Evolutionary conservation across 2,329 filamentous ascomycete genomes (phyloP), one percentile per base, ranked within the genome.

Genomic region (Pyricularia sp.): DNA sequence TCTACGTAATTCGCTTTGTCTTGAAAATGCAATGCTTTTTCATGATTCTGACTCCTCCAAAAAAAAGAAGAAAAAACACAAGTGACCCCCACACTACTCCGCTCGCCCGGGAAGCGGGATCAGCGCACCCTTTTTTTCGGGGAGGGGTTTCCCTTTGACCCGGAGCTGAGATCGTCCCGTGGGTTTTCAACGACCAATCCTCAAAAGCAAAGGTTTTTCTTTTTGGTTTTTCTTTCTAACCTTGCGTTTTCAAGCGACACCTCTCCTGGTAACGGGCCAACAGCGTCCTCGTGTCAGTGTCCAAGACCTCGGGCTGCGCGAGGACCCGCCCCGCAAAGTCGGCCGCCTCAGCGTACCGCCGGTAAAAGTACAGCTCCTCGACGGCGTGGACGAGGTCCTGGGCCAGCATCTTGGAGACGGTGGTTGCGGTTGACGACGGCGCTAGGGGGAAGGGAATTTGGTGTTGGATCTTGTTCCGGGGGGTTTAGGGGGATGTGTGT

Each of bases 341-440:
- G n/a, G 79, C 77, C 1, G 81, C 84, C 68, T 84, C 80, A 0
- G 75, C 74, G 69, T 81, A 87, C 42, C 81, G 77, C 6, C 79
- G 76, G 71, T 83, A 83, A 74, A 85, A 87, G 72, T 87, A 87
- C 64, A 87, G 78, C 75, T 88, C 85, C 73, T 87, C 85, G 9
- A 85, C 82, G 0, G 85, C 85, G 72, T 87, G 84, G 25, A 86
- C 70, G 11, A 85, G 72, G n/a, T 83, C 80, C 71, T 87, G 84
- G 1, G 80, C 77, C 42, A 81, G 78, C 61, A 80, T 80, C 72
- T 87, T 88, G 36, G 78, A 77, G 4, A 80, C 74, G 36, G 65
- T 70, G 11, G 73, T 71, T 26, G 58, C 14, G 4, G 25, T 4
- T 9, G 58, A 26, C 25, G n/a, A 2, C 55, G 31, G 55, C 4